Conservation (phyloP, 176 grass and related monocot genomes). For the Carex pumila region DNA sequence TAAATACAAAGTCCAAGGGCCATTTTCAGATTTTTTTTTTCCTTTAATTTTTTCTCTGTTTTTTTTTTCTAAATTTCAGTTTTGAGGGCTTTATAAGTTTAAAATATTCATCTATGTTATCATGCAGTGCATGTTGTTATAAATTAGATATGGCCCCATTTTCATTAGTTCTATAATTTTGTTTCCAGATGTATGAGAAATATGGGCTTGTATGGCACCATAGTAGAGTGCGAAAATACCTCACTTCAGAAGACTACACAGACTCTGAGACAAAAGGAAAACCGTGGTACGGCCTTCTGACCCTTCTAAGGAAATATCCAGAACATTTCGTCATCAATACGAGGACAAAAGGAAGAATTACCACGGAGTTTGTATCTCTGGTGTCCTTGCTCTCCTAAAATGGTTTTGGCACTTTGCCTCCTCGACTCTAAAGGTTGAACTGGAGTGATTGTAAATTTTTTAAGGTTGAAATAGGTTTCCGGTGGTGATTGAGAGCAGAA, state of each 20-base stretch:
- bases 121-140: neutral
- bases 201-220: constrained; percentile 72
- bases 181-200: constrained; percentile 51
- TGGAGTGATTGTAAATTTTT: constrained; percentile 1
- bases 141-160: neutral
- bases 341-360: constrained; percentile 40
- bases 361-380: constrained; percentile 61
- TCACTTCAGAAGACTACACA: constrained; percentile 52
- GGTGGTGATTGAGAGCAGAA: neutral
- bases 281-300: constrained; percentile 61
- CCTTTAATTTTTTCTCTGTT: neutral
- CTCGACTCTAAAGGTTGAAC: neutral
- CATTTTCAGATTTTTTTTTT: neutral
- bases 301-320: constrained; percentile 63
- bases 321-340: constrained; percentile 68
- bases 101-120: neutral
- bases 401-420: neutral
- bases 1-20: neutral
- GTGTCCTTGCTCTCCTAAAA: constrained; percentile 50
- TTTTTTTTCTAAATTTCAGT: neutral
- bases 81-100: neutral
- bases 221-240: constrained; percentile 67
- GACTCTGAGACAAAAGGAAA: constrained; percentile 45
- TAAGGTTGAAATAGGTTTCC: neutral
- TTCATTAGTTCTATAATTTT: neutral